Base-by-base conservation (phyloP, 768 basidiomycete genomes). In the Leccinum rimulosum region DNA sequence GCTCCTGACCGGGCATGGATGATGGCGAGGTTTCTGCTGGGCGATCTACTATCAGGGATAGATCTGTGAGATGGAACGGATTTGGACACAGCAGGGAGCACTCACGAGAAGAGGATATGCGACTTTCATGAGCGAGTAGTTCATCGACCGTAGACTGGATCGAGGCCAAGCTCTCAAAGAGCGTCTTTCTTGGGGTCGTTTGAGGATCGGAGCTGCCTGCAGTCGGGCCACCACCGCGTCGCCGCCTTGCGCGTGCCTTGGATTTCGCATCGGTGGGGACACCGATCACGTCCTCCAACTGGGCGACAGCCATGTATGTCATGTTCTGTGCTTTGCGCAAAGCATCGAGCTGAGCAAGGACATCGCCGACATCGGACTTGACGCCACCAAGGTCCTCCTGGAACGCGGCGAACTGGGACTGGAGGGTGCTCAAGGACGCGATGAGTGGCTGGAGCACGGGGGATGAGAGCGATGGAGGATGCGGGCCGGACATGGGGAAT, bases 111-210 rank as follows among this genome's bases (percentile, higher is more conserved):
- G 25, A 52, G 27, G 55, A 57, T 30, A 35, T 6, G 14, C 38
- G 28, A 19, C 52, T 25, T 27, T 56, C 53, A n/a, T 58, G 67
- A 27, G 3, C 3, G 27, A 72, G 62, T 3, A 72, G 22, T n/a
- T 56, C 45, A 5, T 64, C 61, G 19, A 72, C 50, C 14, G 66
- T 58, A 49, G 61, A 55, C 49, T 68, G 68, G 31, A 71, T 68
- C 33, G 61, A 49, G 52, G 60, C 59, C 31, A 68, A 36, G 10
- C 31, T 65, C 51, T 65, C 51, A 5, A 58, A 3, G 48, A 68
- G 54, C 11, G 64, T 59, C 40, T 48, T 54, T 11, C 54, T 47
- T 0, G 48, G 43, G 7, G 25, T 14, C 3, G 10, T 11, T 3
- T 15, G 38, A 3, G 35, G 1, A 5, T 9, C 33, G 19, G 50